These are phyloP conservation scores for Cutaneotrichosporon sp. DNA, from an alignment of 1,284 basidiomycete species.

Conservation along the genomic window DNA sequence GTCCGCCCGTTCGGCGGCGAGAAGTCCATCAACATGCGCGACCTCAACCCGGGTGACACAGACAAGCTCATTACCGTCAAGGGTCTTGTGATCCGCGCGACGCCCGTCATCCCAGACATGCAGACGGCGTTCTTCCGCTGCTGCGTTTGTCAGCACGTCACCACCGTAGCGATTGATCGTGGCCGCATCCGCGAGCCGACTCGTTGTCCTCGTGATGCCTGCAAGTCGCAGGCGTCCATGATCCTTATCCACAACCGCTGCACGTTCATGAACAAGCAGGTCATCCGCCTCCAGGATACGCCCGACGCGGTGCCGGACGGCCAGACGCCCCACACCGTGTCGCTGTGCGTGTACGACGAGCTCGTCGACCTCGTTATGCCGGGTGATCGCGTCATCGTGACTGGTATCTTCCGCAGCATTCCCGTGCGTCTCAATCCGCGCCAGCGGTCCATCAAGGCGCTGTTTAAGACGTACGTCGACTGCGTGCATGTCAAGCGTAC, in stretches of 20 bases:
- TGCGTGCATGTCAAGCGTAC: constrained; percentile 88
- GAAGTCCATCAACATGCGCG: constrained; percentile 78
- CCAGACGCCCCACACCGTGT: constrained; percentile 96
- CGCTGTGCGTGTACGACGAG: constrained; percentile 93
- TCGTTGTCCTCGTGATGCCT: constrained; percentile 88
- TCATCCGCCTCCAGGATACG: constrained; percentile 93
- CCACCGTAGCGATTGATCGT: constrained; percentile 91
- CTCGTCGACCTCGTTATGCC: constrained; percentile 93
- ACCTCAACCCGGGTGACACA: constrained; percentile 86
- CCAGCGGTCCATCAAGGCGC: constrained; percentile 84
- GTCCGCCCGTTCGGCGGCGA: constrained; percentile 84
- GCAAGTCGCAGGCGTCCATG: constrained; percentile 83
- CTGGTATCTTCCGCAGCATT: constrained; percentile 91
- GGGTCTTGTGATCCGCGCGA: constrained; percentile 94
- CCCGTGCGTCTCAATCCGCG: constrained; percentile 91
- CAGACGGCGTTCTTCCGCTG: constrained; percentile 96
- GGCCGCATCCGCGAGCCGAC: constrained; percentile 92
- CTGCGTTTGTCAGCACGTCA: constrained; percentile 90
- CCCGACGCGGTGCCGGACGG: constrained; percentile 97
- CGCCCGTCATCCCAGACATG: constrained; percentile 98
- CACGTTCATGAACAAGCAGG: constrained; percentile 92
- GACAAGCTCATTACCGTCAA: constrained; percentile 95
- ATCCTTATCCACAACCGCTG: constrained; percentile 94
- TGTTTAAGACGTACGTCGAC: constrained; percentile 95
- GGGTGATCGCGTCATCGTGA: constrained; percentile 86